Evolutionary conservation across 148 eudicot genomes (phyloP).

Genomic region (Vaccinium macrocarpon): DNA sequence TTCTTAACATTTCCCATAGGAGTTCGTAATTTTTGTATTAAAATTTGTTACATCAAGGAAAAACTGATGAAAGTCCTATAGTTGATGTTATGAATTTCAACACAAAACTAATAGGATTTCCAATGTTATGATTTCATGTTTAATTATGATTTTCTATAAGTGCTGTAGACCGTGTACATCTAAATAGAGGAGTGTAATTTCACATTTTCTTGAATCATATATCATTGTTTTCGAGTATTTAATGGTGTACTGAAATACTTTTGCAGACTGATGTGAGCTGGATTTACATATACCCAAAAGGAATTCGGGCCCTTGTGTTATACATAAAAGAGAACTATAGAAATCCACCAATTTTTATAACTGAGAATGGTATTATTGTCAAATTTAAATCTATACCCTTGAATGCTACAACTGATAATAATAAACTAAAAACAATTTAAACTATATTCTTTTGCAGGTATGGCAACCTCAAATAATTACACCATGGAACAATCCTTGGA

Average conservation of each 20-base stretch:
- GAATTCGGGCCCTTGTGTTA: conserved; percentile 10
- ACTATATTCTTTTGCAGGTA: not conserved
- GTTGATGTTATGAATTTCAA: too few relatives aligned
- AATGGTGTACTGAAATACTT: not conserved
- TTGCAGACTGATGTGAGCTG: conserved; percentile 17
- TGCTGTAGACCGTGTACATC: not conserved
- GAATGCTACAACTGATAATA: too few relatives aligned
- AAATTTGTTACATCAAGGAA: too few relatives aligned
- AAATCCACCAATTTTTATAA: conserved; percentile 17
- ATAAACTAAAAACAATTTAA: not conserved
- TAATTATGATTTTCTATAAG: too few relatives aligned
- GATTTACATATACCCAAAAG: conserved; percentile 11
- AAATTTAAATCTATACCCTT: not conserved
- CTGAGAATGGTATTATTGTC: conserved; percentile 11
- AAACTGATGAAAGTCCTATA: too few relatives aligned
- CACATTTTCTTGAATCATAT: not conserved
- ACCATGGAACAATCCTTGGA: conserved; percentile 4
- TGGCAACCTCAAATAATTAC: not conserved
- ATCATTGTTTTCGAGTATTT: too few relatives aligned
- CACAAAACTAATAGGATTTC: too few relatives aligned
- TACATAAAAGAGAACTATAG: conserved; percentile 12
- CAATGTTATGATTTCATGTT: too few relatives aligned
- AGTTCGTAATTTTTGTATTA: too few relatives aligned
- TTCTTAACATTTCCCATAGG: too few relatives aligned
- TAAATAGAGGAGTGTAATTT: not conserved